These are phyloP conservation scores for Heliosperma pusillum DNA, from an alignment of 148 eudicot species.

Conservation along the genomic window DNA sequence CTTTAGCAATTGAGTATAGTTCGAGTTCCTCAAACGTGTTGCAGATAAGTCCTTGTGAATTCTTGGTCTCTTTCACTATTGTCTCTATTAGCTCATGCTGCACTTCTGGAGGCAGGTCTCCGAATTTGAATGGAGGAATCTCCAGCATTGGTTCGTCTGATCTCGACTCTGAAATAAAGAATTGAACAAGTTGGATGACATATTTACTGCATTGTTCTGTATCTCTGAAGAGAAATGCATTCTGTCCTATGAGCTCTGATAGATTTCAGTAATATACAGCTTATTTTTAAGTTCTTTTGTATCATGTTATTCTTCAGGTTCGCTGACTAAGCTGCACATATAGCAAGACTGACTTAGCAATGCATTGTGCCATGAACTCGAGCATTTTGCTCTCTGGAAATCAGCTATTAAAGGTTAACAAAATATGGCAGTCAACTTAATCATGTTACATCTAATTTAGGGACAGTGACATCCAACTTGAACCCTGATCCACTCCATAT, in stretches of 20 bases:
- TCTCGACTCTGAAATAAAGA: conserved; percentile 23
- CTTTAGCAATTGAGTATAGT: conserved; percentile 24
- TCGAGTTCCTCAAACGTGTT: conserved; percentile 51
- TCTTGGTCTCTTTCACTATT: conserved; percentile 33
- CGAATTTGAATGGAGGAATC: conserved; percentile 41
- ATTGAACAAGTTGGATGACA: background rate
- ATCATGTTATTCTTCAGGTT: too few relatives aligned
- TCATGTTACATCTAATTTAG: too few relatives aligned
- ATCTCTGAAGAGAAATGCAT: background rate
- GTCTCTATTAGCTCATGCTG: conserved; percentile 14
- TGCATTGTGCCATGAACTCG: too few relatives aligned
- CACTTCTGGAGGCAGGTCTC: conserved; percentile 38
- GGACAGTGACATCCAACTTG: too few relatives aligned
- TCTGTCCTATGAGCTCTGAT: background rate
- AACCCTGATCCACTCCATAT: too few relatives aligned
- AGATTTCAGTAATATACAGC: background rate
- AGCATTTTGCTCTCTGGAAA: too few relatives aligned
- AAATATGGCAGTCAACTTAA: too few relatives aligned
- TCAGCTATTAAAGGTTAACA: too few relatives aligned
- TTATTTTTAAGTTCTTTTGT: too few relatives aligned
- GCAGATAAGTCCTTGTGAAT: conserved; percentile 38
- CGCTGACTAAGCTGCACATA: too few relatives aligned
- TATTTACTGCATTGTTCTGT: background rate
- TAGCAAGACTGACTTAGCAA: too few relatives aligned
- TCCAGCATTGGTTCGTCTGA: conserved; percentile 27